Conservation (phyloP, 2,329 filamentous ascomycete genomes). For the Oidium heveae region DNA sequence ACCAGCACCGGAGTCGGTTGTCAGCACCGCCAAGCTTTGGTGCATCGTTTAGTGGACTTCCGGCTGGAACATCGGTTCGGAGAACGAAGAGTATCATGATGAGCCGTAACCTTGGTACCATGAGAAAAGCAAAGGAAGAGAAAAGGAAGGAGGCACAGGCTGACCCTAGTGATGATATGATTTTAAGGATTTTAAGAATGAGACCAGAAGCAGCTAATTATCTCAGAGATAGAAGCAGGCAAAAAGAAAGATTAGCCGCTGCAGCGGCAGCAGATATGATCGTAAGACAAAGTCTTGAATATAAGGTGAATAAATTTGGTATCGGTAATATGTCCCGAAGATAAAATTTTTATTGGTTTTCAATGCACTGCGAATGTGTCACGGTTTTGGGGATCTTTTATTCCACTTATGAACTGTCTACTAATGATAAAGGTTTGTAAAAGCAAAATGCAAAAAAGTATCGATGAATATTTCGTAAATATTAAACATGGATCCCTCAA, state of each 20-base stretch:
- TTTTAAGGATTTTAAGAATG: constrained; percentile 84
- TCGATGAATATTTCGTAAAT: too few species aligned
- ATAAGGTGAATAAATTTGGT: constrained; percentile 15
- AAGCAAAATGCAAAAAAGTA: too few species aligned
- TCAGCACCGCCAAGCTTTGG: constrained; percentile 37
- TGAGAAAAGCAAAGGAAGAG: constrained; percentile 87
- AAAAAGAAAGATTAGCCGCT: constrained; percentile 80
- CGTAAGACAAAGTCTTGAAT: constrained; percentile 67
- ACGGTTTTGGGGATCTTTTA: background rate
- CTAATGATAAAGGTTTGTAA: too few species aligned
- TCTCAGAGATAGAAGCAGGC: constrained; percentile 68
- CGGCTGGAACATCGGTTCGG: constrained; percentile 43
- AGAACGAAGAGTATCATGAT: constrained; percentile 71
- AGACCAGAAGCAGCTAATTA: constrained; percentile 71
- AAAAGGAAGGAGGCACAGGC: constrained; percentile 89
- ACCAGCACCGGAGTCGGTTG: constrained; percentile 47
- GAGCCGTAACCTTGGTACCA: constrained; percentile 79
- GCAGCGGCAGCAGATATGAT: constrained; percentile 82
- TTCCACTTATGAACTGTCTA: too few species aligned
- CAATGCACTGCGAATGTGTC: constrained; percentile 3
- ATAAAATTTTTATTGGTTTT: constrained; percentile 1
- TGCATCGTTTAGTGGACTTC: constrained; percentile 27
- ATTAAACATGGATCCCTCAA: too few species aligned
- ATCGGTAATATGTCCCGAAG: constrained; percentile 14
- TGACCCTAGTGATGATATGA: constrained; percentile 95